Evolutionary conservation across 805 yeast genomes (phyloP).

Genomic region (Sporopachydermia lactativora): DNA sequence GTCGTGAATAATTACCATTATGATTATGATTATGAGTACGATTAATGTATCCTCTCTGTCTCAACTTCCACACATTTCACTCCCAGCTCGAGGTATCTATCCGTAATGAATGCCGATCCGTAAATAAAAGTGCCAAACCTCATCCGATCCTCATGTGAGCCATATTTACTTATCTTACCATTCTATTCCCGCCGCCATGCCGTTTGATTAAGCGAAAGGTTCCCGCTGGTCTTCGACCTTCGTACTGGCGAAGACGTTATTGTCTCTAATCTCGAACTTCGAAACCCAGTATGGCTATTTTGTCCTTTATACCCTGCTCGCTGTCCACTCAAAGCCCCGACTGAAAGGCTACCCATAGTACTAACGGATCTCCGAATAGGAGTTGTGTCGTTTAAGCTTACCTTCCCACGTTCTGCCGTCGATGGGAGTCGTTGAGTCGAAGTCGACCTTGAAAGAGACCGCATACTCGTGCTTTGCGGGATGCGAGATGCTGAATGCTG

Average conservation of each 20-base stretch:
- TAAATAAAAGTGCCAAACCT: too few species aligned
- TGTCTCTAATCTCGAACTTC: background rate
- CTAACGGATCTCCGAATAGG: background rate
- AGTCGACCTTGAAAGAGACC: background rate
- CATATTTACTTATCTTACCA: too few species aligned
- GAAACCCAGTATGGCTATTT: background rate
- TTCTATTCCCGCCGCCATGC: constrained; percentile 1
- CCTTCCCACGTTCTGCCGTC: too few species aligned
- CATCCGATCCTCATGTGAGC: too few species aligned
- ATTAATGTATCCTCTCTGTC: too few species aligned
- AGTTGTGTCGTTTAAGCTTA: background rate
- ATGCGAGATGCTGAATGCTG: background rate
- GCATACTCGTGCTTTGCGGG: background rate
- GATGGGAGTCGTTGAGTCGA: background rate
- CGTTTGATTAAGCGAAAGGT: background rate
- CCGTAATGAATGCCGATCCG: too few species aligned
- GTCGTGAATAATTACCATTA: too few species aligned
- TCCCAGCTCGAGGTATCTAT: too few species aligned
- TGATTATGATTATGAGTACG: too few species aligned
- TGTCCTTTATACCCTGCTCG: too few species aligned
- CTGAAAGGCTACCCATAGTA: background rate
- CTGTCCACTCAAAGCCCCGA: background rate
- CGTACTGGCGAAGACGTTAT: background rate
- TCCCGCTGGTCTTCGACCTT: background rate
- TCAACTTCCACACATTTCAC: too few species aligned